Conservation (phyloP, 192 early-diverging fungal species). For the Podila epigama region DNA sequence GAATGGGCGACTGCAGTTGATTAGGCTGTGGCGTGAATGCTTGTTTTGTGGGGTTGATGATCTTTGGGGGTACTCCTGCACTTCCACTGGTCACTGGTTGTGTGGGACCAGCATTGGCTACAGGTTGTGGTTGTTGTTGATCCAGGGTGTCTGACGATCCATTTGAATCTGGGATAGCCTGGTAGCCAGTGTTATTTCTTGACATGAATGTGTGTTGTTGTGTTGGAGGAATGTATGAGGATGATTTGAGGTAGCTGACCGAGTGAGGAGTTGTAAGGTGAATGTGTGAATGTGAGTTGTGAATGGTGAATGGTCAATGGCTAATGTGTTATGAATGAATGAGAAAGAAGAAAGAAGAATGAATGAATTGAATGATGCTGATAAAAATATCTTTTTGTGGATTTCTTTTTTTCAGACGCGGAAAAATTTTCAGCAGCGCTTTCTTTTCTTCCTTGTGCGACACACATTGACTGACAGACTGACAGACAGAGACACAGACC, state of each 20-base stretch:
- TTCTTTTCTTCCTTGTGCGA: too few species aligned
- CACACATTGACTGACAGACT: too few species aligned
- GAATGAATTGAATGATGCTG: neutral
- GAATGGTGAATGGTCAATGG: too few species aligned
- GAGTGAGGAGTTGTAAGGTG: neutral
- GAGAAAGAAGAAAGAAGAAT: neutral
- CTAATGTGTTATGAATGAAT: too few species aligned
- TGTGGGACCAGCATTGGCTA: slow-evolving; percentile 16
- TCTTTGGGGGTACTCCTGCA: slow-evolving; percentile 45
- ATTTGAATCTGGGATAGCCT: slow-evolving; percentile 6
- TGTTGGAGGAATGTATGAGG: neutral
- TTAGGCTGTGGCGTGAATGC: slow-evolving; percentile 27
- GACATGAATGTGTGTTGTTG: slow-evolving; percentile 6
- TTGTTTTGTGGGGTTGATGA: slow-evolving; percentile 46
- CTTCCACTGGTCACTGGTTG: slow-evolving; percentile 11
- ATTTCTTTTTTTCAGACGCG: too few species aligned
- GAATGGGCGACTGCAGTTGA: slow-evolving; percentile 37
- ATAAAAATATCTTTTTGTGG: neutral
- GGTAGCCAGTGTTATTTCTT: slow-evolving; percentile 20
- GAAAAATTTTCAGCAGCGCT: too few species aligned
- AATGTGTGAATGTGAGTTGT: too few species aligned
- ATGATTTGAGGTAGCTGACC: neutral
- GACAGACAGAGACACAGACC: too few species aligned
- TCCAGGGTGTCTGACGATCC: neutral
- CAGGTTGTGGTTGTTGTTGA: neutral